phyloP scores from a whole-genome alignment of 1,139 yeast genomes.

The Pichia sp. region DNA sequence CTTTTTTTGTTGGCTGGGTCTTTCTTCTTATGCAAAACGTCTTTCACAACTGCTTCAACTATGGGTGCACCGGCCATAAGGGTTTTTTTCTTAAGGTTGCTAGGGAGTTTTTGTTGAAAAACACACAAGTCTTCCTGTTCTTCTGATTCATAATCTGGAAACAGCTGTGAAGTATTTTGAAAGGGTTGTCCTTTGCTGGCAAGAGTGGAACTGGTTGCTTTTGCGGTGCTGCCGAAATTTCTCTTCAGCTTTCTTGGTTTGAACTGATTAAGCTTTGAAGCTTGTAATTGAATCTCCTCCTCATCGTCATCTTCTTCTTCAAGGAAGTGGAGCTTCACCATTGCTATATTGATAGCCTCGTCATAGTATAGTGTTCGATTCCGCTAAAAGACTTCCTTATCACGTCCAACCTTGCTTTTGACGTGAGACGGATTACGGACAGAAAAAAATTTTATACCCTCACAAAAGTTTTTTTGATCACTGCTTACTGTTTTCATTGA shows the following conservation, averaged over 20 bases:
- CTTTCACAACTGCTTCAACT: neutral
- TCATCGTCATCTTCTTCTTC: neutral
- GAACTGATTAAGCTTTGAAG: neutral
- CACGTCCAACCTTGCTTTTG: too few species aligned
- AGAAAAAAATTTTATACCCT: neutral
- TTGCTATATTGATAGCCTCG: neutral
- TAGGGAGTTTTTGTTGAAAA: neutral
- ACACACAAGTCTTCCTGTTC: neutral
- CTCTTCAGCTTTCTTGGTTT: constrained; percentile 5
- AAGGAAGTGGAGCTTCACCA: neutral
- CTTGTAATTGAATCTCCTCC: neutral
- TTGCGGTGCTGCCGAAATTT: neutral
- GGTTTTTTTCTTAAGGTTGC: neutral
- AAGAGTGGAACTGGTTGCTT: neutral
- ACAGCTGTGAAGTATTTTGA: neutral
- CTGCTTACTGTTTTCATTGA: too few species aligned
- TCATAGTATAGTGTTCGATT: neutral
- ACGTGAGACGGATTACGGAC: too few species aligned
- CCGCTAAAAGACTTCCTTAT: too few species aligned
- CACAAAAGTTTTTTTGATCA: neutral
- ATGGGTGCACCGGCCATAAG: neutral
- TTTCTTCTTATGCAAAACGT: neutral
- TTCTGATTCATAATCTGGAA: neutral
- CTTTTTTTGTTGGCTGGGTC: neutral
- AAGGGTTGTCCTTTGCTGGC: too few species aligned